phyloP scores from a whole-genome alignment of 768 basidiomycete species.

The Boletus speciosus region DNA sequence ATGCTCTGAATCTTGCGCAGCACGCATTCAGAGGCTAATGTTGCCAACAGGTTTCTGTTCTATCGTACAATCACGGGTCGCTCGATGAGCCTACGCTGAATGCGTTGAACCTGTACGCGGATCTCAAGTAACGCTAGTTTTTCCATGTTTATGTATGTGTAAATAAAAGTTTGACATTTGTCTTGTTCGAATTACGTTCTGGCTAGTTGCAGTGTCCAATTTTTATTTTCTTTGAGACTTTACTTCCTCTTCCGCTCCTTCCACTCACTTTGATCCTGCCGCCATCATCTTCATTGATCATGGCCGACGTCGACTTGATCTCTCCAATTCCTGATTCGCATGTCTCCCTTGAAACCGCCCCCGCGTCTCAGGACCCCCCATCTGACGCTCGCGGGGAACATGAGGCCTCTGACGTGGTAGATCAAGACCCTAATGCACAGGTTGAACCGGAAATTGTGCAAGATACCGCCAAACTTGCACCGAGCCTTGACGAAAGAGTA shows the following conservation, averaged over 20 bases:
- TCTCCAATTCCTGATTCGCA: slow-evolving; percentile 20
- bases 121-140: slow-evolving; percentile 26
- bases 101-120: slow-evolving; percentile 66
- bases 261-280: neutral
- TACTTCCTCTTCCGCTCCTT: slow-evolving; percentile 11
- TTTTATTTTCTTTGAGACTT: slow-evolving; percentile 10
- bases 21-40: slow-evolving; percentile 3
- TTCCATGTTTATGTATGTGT: slow-evolving; percentile 24
- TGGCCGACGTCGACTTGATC: slow-evolving; percentile 36
- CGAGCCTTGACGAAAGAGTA: slow-evolving; percentile 14
- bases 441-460: slow-evolving; percentile 19
- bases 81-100: slow-evolving; percentile 75
- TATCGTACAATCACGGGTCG: slow-evolving; percentile 81
- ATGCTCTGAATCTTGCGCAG: slow-evolving; percentile 1
- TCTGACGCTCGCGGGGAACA: slow-evolving; percentile 35
- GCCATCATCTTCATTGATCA: slow-evolving; percentile 27
- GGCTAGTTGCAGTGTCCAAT: slow-evolving; percentile 4
- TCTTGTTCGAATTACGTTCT: slow-evolving; percentile 12
- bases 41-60: slow-evolving; percentile 58
- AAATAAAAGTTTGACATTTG: slow-evolving; percentile 5
- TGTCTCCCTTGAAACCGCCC: slow-evolving; percentile 20
- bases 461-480: slow-evolving; percentile 15
- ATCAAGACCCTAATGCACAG: slow-evolving; percentile 24
- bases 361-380: slow-evolving; percentile 17
- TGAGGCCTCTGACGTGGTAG: slow-evolving; percentile 37